Base-by-base conservation (phyloP, 108 stramenopile species). In the Phaeodactylum tricornutum region DNA sequence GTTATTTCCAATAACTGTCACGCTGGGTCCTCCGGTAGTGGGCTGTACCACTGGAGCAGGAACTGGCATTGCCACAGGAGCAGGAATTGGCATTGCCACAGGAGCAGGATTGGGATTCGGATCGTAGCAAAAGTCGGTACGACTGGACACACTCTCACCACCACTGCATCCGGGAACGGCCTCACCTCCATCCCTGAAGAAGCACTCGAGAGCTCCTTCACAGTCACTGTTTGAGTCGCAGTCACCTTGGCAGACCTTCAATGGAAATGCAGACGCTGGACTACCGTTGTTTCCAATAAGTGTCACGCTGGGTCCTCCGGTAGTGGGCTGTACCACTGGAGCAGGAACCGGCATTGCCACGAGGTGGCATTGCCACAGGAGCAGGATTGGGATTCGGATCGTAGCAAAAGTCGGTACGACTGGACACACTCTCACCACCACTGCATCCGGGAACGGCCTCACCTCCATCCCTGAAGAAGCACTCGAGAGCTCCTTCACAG, bases 171-270 rank as follows among this genome's bases (percentile, higher is more conserved):
- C 44, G n/a, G 44, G 44, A 8, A 20, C 44, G 28, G 4, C 4
- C 3, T 45, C 44, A 3, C 44, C 44, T 3, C 24, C 44, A 8
- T 26, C 25, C 5, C 44, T 23, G 5, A 27, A 62, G 21, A 53
- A 62, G 43, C 72, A 73, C 24, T 26, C 4, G 5, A 45, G 25
- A 45, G n/a, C 19, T 2, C 9, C 25, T 4, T 21, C 20, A 9
- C 44, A 45, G 3, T 45, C 44, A 4, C 24, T n/a, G 19, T 45
- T 45, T 2, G 44, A 21, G 19, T 7, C 17, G 28, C 44, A 45
- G 9, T 45, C 44, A 7, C 44, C 19, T 7, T 63, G 32, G 33
- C 72, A 73, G 12, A 27, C 20, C 3, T 9, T 31, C 36, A 71
- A 60, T 9, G 69, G 74, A 26, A 52, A 51, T 2, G 53, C 6